phyloP scores from a whole-genome alignment of 2,329 filamentous ascomycete species.

The Blastomyces emzantsi region DNA sequence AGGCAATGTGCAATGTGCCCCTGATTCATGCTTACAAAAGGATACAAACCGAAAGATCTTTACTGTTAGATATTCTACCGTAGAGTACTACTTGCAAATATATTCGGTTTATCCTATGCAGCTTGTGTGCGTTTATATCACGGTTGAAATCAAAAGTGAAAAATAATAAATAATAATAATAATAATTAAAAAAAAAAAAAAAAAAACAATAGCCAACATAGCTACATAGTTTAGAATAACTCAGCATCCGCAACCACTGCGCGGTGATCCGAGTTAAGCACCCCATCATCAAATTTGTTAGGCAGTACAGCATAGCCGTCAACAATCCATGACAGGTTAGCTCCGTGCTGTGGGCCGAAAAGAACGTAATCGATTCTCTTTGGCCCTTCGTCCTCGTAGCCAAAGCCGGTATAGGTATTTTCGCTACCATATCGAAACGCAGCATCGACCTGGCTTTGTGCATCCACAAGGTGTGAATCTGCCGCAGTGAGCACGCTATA shows the following conservation, averaged over 20 bases:
- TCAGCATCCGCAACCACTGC: constrained; percentile 46
- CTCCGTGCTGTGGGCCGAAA: constrained; percentile 26
- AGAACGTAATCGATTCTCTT: constrained; percentile 47
- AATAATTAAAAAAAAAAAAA: not conserved
- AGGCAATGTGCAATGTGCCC: not conserved
- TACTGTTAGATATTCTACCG: no score
- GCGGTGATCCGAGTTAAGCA: constrained; percentile 49
- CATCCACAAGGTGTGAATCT: constrained; percentile 31
- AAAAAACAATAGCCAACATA: not conserved
- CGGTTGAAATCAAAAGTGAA: not conserved
- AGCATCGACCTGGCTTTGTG: constrained; percentile 29
- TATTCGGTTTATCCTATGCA: no score
- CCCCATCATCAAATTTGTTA: constrained; percentile 48
- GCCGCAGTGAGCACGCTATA: constrained; percentile 41
- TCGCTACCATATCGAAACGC: constrained; percentile 42
- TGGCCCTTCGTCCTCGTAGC: constrained; percentile 29
- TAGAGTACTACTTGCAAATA: no score
- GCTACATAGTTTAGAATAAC: constrained; percentile 15
- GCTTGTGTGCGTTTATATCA: no score
- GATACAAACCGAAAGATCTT: no score
- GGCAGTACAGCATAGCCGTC: constrained; percentile 44
- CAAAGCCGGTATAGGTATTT: constrained; percentile 48
- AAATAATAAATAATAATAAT: not conserved
- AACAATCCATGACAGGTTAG: constrained; percentile 30
- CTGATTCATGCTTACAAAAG: no score